phyloP scores from a whole-genome alignment of 2,329 filamentous ascomycete species.

The Dactylellina haptotyla region DNA sequence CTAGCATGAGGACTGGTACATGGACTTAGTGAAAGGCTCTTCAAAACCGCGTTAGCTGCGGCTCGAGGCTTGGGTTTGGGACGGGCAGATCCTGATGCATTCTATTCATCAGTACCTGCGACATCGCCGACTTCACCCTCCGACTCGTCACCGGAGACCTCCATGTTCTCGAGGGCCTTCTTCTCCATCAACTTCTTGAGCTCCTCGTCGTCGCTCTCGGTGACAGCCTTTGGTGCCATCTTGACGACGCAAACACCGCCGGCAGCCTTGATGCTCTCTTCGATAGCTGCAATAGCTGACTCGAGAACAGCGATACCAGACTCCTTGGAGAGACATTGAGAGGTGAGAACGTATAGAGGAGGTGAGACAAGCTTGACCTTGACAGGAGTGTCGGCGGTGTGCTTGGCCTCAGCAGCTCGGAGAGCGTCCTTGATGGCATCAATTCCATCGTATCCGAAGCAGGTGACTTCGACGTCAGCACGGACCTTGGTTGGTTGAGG shows the following conservation, averaged over 20 bases:
- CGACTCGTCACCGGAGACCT: conserved; percentile 97
- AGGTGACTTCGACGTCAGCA: conserved; percentile 95
- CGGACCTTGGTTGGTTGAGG: conserved; percentile 99
- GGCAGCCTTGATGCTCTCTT: conserved; percentile 78
- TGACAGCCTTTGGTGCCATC: conserved; percentile 99
- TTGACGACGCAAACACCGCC: conserved; percentile 87
- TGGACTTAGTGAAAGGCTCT: neutral
- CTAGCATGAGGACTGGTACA: neutral
- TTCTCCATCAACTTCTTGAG: conserved; percentile 99
- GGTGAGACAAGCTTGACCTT: conserved; percentile 99
- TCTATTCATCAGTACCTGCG: conserved; percentile 46
- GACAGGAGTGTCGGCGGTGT: conserved; percentile 91
- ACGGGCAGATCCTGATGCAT: neutral
- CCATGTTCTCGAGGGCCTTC: conserved; percentile 77
- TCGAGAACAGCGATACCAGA: conserved; percentile 85
- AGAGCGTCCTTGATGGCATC: conserved; percentile 96
- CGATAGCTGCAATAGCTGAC: conserved; percentile 88
- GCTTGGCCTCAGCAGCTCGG: conserved; percentile 88
- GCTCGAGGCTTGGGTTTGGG: neutral
- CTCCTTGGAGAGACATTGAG: conserved; percentile 92
- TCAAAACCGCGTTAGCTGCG: neutral
- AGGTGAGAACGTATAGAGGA: conserved; percentile 94
- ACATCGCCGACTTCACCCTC: conserved; percentile 61
- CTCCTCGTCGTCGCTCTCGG: conserved; percentile 97
- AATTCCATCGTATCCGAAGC: conserved; percentile 96